phyloP scores from a whole-genome alignment of 2,329 filamentous ascomycete species.

The Ceratocystis colombiana region DNA sequence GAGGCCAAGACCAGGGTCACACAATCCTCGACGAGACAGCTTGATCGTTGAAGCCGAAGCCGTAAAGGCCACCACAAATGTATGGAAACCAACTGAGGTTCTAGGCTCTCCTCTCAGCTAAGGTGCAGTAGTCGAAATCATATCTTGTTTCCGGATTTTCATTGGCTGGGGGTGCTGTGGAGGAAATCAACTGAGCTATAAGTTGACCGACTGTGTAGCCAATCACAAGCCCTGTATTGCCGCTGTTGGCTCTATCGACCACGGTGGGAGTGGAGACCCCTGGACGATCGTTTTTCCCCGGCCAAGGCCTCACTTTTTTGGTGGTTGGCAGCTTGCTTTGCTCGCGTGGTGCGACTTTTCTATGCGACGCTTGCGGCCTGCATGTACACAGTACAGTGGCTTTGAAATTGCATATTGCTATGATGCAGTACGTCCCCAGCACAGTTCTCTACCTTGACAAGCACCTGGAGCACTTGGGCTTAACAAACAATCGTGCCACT shows the following conservation, averaged over 20 bases:
- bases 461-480: neutral
- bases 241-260: neutral
- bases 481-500: neutral
- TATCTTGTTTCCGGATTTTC: neutral
- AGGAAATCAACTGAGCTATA: neutral
- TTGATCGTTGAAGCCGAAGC: too few species aligned
- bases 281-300: neutral
- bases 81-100: neutral
- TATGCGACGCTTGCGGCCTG: slow-evolving; percentile 5
- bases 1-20: too few species aligned
- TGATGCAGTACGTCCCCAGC: neutral
- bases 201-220: neutral
- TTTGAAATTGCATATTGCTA: neutral
- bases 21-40: too few species aligned
- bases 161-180: neutral
- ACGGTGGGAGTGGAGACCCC: neutral
- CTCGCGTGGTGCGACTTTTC: neutral
- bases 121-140: too few species aligned
- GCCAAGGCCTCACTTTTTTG: neutral
- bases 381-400: neutral
- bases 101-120: neutral
- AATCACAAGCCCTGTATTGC: neutral
- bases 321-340: slow-evolving; percentile 6
- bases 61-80: too few species aligned
- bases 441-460: neutral